A percentile compares a stretch with the other conserved stretches of the same genome.
Conservation (phyloP, 371 early-diverging fungal species). For the Mortierella sp. region DNA sequence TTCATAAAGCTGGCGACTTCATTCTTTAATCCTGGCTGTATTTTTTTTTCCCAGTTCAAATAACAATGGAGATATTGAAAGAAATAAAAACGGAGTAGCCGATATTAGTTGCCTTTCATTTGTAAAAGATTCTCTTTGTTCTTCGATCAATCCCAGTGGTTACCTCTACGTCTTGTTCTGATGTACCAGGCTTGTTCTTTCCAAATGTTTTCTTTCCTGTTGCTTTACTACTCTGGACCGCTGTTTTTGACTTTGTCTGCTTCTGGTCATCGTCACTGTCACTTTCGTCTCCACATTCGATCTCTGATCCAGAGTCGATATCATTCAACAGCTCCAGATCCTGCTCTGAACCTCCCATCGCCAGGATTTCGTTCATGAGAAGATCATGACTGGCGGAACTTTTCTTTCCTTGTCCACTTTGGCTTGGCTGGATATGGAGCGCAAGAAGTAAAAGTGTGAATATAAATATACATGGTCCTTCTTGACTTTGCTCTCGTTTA, state of each 20-base stretch:
- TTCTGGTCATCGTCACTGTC: neutral
- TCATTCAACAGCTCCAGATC: conserved; percentile 38
- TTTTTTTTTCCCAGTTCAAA: neutral
- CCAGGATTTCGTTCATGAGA: conserved; percentile 39
- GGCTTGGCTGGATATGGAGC: no score
- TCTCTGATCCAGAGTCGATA: conserved; percentile 38
- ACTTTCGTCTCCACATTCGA: conserved; percentile 4
- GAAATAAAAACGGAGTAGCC: neutral
- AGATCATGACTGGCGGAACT: conserved; percentile 5
- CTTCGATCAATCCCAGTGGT: neutral
- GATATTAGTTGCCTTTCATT: neutral
- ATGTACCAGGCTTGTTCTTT: neutral
- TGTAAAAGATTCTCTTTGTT: neutral
- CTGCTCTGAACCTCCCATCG: conserved; percentile 46
- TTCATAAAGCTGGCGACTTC: conserved; percentile 47
- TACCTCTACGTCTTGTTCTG: conserved; percentile 1
- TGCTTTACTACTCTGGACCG: neutral
- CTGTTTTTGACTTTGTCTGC: conserved; percentile 2
- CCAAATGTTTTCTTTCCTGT: conserved; percentile 1
- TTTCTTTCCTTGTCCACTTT: neutral
- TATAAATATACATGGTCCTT: no score
- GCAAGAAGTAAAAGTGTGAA: no score
- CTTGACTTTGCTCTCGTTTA: no score
- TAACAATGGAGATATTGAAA: neutral
- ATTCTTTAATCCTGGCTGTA: conserved; percentile 32